Percentiles rank a stretch among this genome's conserved stretches.
phyloP scores from a whole-genome alignment of 805 yeast species.

The Lachancea nothofagi region DNA sequence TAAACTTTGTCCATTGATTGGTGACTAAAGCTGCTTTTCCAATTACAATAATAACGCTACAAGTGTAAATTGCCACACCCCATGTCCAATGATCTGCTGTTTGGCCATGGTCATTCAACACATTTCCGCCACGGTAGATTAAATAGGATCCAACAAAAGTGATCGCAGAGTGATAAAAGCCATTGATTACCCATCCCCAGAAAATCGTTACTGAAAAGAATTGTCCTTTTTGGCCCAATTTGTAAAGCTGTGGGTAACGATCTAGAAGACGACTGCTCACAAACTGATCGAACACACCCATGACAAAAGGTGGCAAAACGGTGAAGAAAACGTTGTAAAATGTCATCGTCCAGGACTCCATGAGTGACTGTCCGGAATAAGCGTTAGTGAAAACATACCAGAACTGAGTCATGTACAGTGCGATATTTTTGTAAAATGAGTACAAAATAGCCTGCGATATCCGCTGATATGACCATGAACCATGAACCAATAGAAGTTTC shows the following conservation, averaged over 20 bases:
- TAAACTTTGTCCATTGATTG: constrained; percentile 91
- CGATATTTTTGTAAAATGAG: constrained; percentile 92
- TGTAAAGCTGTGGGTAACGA: constrained; percentile 88
- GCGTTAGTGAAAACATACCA: constrained; percentile 95
- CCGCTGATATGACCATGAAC: constrained; percentile 96
- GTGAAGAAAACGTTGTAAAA: constrained; percentile 93
- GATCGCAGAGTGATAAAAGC: constrained; percentile 87
- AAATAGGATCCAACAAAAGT: constrained; percentile 67
- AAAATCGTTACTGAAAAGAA: constrained; percentile 88
- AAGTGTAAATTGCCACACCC: constrained; percentile 87
- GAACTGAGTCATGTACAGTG: constrained; percentile 95
- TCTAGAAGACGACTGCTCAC: constrained; percentile 84
- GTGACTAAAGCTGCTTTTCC: constrained; percentile 94
- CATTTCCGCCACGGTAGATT: constrained; percentile 64
- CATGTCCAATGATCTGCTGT: constrained; percentile 88
- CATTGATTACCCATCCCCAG: constrained; percentile 97
- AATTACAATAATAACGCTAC: constrained; percentile 80
- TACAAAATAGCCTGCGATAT: constrained; percentile 87
- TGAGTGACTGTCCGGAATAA: constrained; percentile 90
- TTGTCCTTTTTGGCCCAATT: constrained; percentile 79
- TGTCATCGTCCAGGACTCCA: constrained; percentile 97
- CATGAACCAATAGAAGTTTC: constrained; percentile 85
- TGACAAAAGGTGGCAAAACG: constrained; percentile 89
- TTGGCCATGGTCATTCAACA: constrained; percentile 54
- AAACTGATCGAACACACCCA: constrained; percentile 96